Evolutionary conservation across 129 eudicot species (phyloP), one percentile per base, ranked within the genome.

Genomic region (Flaveria linearis): DNA sequence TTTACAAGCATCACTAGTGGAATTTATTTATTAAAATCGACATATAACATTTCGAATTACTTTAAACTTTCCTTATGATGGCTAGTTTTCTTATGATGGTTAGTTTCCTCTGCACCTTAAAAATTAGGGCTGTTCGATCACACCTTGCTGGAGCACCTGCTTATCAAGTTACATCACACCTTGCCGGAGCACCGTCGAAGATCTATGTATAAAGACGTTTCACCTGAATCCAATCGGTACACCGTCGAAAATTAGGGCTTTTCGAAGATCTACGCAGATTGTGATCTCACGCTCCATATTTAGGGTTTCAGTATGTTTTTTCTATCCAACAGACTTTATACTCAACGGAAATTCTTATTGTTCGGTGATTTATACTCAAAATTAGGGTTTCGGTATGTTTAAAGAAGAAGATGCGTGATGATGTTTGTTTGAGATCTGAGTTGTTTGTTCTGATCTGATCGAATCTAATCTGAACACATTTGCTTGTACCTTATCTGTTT

Each of bases 371-470:
- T 36, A 20, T 20, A 33, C 49, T 62, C 15, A 20, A 20, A 20
- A 20, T 20, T 20, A 20, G 22, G 22, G 22, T 20, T 20, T 20
- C 22, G 22, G 22, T 20, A 30, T 28, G 78, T 41, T 71, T 61
- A 6, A 47, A 46, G 73, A 39, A 26, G 5, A 5, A 57, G 78
- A 74, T 50, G 43, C 82, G 61, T 76, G 75, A 7, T 66, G 16
- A 46, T 64, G 63, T 45, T 52, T 60, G 25, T 71, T 68, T 51
- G 80, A 90, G 93, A 88, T 88, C 93, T 84, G 88, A 82, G 42
- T 74, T 65, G 18, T 46, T 45, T 13, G 1, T 80, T 60, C 1
- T 20, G 22, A 20, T 20, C 22, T 20, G 22, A 20, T 20, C 22
- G 0, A 20, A 20, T 20, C 22, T 20, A 20, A 20, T 20, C 22